A percentile compares a stretch with the other conserved stretches of the same genome.
These are phyloP conservation scores for Sugiyamaella mastotermitis DNA, from an alignment of 805 yeast genomes.

Conservation along the genomic window DNA sequence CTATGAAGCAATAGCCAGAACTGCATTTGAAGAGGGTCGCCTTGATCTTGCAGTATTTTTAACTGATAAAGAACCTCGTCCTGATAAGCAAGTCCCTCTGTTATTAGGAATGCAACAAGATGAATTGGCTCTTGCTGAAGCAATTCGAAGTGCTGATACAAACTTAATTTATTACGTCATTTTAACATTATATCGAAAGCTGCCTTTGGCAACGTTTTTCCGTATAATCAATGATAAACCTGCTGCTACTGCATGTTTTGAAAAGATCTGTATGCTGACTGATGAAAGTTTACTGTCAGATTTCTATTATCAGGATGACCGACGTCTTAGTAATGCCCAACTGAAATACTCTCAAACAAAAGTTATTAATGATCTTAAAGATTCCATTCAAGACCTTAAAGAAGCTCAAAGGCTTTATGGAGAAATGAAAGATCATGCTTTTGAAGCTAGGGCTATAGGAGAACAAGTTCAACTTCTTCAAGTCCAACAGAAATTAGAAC, in stretches of 20 bases:
- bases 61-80: constrained; percentile 60
- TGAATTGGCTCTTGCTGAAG: constrained; percentile 60
- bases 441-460: constrained; percentile 37
- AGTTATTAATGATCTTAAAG: not conserved
- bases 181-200: constrained; percentile 44
- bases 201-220: constrained; percentile 64
- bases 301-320: constrained; percentile 61
- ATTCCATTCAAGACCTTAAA: constrained; percentile 20
- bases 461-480: constrained; percentile 40
- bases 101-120: constrained; percentile 67
- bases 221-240: constrained; percentile 49
- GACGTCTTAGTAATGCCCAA: constrained; percentile 41
- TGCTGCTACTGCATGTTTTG: constrained; percentile 38
- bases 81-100: constrained; percentile 54
- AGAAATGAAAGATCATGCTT: constrained; percentile 31
- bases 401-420: constrained; percentile 29
- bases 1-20: constrained; percentile 51
- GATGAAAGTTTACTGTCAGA: constrained; percentile 42
- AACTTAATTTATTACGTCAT: constrained; percentile 58
- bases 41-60: constrained; percentile 57
- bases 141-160: constrained; percentile 54
- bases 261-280: constrained; percentile 28
- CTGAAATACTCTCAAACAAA: constrained; percentile 28
- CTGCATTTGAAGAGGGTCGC: constrained; percentile 81
- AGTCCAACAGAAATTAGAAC: constrained; percentile 41